Base-by-base conservation (phyloP, 345 rosid genomes). In the Bruguiera sexangula region DNA sequence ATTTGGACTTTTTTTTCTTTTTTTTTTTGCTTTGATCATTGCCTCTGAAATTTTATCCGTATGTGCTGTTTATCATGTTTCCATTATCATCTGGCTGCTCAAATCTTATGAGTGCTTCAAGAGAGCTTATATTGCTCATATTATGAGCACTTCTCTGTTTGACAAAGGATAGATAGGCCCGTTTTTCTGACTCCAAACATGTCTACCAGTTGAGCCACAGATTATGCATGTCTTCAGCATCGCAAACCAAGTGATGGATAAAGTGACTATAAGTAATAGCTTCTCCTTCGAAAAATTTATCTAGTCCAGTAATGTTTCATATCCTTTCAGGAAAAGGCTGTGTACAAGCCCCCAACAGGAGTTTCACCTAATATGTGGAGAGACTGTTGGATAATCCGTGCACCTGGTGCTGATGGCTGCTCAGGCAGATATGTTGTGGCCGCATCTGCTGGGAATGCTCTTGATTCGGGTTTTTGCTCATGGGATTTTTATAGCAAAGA, bases 301-400 rank as follows among this genome's bases (percentile, higher is more conserved):
- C 20, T 46, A 30, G 43, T 60, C 16, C 20, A 37, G 27, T 79
- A 30, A 77, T 50, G 36, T 18, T 60, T 51, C 10, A 60, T 68
- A 63, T 77, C 22, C 15, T 73, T 78, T 69, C 84, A 96, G 99
- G 97, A 84, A 78, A 96, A 96, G 83, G 73, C 93, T 2, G 86
- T 87, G 63, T 96, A 96, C 83, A 79, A 81, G 76, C 90, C 98
- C 66, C 89, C 96, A 50, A 67, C 65, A 54, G 90, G 73, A 43
- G 73, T 89, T 68, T 85, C 91, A 43, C 87, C 83, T 69, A 81
- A 83, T 69, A 80, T 81, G 16, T 92, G 99, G 99, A 85, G 94
- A 76, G 99, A 96, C 75, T 96, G 99, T 79, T 96, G 99, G 99
- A 80, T 96, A 36, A 83, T 96, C 50, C 96, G 99, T 75, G 98